Percentiles rank a stretch among this genome's conserved stretches.
phyloP scores from a whole-genome alignment of 1,139 yeast genomes.

The Meyerozyma carpophila region DNA sequence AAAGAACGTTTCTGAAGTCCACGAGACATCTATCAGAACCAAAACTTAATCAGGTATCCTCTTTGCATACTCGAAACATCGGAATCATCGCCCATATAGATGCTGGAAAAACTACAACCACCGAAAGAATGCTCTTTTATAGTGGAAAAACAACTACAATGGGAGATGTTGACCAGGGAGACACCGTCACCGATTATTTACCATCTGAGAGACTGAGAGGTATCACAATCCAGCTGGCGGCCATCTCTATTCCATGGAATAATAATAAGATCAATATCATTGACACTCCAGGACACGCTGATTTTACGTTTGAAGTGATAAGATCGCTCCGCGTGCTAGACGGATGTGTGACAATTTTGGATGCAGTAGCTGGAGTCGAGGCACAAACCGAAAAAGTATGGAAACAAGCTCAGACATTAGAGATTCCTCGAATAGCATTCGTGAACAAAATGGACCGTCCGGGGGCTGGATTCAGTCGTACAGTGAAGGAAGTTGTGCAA shows the following conservation, averaged over 20 bases:
- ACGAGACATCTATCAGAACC: constrained; percentile 4
- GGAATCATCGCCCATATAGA: constrained; percentile 85
- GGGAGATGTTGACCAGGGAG: constrained; percentile 96
- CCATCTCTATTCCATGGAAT: constrained; percentile 88
- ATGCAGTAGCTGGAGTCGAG: constrained; percentile 97
- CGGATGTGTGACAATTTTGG: constrained; percentile 89
- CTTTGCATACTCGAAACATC: constrained; percentile 51
- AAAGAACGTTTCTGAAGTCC: neutral
- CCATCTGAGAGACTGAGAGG: constrained; percentile 92
- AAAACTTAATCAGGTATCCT: constrained; percentile 24
- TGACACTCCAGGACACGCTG: constrained; percentile 99
- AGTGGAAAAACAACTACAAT: constrained; percentile 76
- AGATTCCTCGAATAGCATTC: constrained; percentile 71
- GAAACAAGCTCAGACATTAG: constrained; percentile 71
- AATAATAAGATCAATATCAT: constrained; percentile 71
- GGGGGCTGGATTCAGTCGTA: constrained; percentile 91
- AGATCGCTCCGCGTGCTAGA: constrained; percentile 86
- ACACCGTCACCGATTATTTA: constrained; percentile 88
- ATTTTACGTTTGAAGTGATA: constrained; percentile 90
- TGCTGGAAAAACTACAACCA: constrained; percentile 88
- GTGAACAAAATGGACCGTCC: constrained; percentile 94
- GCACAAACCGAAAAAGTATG: constrained; percentile 98
- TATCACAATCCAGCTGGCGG: constrained; percentile 94
- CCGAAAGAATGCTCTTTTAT: constrained; percentile 86
- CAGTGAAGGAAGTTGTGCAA: constrained; percentile 79